Percentiles rank a stretch among this genome's conserved stretches.
Evolutionary conservation across 2,329 filamentous ascomycete genomes (phyloP).

Genomic region (Colletotrichum ledebouriae): DNA sequence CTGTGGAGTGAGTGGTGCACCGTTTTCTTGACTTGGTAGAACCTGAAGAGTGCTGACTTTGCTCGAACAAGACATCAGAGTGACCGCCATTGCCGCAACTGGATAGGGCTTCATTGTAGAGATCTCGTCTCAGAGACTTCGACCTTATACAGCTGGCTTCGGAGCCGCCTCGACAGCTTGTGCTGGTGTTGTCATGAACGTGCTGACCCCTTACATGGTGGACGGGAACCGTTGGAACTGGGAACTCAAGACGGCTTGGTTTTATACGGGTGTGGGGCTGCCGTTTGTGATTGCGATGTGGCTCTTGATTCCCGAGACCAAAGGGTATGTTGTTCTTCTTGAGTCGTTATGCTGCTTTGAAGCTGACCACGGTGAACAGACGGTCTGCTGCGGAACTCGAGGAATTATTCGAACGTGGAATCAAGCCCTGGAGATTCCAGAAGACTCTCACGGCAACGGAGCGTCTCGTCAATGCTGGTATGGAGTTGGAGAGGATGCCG

Average conservation of each 20-base stretch:
- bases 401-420: conserved; percentile 46
- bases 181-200: conserved; percentile 44
- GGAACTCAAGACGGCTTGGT: conserved; percentile 50
- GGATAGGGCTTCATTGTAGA: conserved; percentile 52
- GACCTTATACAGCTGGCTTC: conserved; percentile 50
- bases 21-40: neutral
- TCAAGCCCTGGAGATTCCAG: conserved; percentile 47
- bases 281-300: conserved; percentile 48
- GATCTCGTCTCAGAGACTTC: conserved; percentile 53
- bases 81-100: conserved; percentile 47
- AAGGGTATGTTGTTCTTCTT: conserved; percentile 35
- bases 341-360: neutral
- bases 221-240: conserved; percentile 50
- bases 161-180: conserved; percentile 47
- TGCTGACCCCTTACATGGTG: conserved; percentile 51
- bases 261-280: conserved; percentile 48
- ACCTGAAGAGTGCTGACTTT: neutral
- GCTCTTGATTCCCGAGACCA: conserved; percentile 42
- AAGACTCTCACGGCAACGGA: conserved; percentile 40
- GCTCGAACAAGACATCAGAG: conserved; percentile 43
- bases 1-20: conserved; percentile 44
- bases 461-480: conserved; percentile 18
- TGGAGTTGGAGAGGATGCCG: neutral
- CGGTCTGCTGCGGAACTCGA: conserved; percentile 47
- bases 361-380: conserved; percentile 16